phyloP scores from a whole-genome alignment of 2,329 filamentous ascomycete genomes.

The Endoconidiophora polonica region DNA sequence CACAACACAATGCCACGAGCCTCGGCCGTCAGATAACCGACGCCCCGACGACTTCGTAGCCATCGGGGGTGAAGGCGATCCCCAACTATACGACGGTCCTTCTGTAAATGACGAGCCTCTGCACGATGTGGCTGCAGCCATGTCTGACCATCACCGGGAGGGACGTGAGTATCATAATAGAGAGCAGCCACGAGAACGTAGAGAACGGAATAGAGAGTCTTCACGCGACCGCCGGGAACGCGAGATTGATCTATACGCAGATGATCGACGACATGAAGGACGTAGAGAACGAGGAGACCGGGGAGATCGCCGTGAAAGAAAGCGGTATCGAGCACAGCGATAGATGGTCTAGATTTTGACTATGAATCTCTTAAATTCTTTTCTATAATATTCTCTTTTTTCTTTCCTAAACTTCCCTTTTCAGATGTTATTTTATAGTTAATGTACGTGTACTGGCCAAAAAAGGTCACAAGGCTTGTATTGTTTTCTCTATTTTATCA shows the following conservation, averaged over 20 bases:
- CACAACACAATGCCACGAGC: constrained; percentile 33
- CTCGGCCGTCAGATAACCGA: constrained; percentile 48
- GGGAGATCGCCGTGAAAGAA: background rate
- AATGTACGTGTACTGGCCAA: too few species aligned
- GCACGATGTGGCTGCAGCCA: constrained; percentile 16
- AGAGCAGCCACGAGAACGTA: background rate
- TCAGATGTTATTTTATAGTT: too few species aligned
- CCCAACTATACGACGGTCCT: constrained; percentile 49
- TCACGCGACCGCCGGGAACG: constrained; percentile 2
- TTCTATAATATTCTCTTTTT: constrained; percentile 1
- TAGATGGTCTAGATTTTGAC: background rate
- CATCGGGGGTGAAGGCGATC: constrained; percentile 74
- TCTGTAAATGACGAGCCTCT: constrained; percentile 21
- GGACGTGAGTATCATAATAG: too few species aligned
- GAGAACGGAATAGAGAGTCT: background rate
- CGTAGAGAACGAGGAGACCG: background rate
- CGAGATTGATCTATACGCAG: background rate
- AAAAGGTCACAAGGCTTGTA: too few species aligned
- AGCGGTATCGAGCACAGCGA: background rate
- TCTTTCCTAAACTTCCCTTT: background rate
- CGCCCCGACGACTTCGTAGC: constrained; percentile 63
- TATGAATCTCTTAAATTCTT: background rate
- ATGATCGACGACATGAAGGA: background rate
- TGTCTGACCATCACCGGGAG: background rate
- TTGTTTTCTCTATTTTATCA: too few species aligned